These are phyloP conservation scores for Metschnikowia corniflorae DNA, from an alignment of 805 yeast genomes.

Conservation along the genomic window DNA sequence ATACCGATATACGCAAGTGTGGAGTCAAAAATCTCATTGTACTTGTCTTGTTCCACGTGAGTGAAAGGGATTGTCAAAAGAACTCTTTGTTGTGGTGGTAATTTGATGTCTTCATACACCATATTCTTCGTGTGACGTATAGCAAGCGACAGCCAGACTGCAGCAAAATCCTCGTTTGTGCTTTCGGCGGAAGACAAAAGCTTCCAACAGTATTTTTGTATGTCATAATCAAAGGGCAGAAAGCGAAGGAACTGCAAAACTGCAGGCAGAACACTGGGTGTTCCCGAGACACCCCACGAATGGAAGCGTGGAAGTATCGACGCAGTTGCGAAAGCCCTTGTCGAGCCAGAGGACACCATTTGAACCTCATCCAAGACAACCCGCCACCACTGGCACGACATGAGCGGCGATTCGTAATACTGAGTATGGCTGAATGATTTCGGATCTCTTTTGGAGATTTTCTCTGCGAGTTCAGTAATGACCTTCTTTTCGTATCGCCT, in stretches of 20 bases:
- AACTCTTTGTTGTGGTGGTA: constrained; percentile 76
- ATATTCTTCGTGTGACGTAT: constrained; percentile 81
- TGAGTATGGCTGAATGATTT: constrained; percentile 15
- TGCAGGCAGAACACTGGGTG: constrained; percentile 77
- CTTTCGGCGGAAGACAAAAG: constrained; percentile 14
- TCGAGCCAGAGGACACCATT: constrained; percentile 71
- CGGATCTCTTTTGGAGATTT: constrained; percentile 10
- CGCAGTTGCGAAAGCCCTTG: constrained; percentile 79
- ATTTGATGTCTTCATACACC: constrained; percentile 69
- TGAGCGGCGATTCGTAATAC: constrained; percentile 71
- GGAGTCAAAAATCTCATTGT: constrained; percentile 58
- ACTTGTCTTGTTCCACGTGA: constrained; percentile 81
- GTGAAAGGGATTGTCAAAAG: constrained; percentile 72
- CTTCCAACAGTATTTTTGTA: constrained; percentile 41
- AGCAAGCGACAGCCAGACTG: constrained; percentile 51
- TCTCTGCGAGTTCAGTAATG: constrained; percentile 12
- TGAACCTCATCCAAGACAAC: constrained; percentile 93
- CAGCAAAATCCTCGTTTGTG: constrained; percentile 29
- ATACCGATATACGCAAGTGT: constrained; percentile 58
- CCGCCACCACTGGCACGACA: constrained; percentile 82
- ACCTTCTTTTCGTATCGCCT: constrained; percentile 14
- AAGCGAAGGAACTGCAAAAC: constrained; percentile 63
- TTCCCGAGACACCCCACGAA: constrained; percentile 97
- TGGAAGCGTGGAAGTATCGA: constrained; percentile 77
- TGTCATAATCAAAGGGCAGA: constrained; percentile 57